phyloP scores from a whole-genome alignment of 345 rosid species.

The Lepidium sativum region DNA sequence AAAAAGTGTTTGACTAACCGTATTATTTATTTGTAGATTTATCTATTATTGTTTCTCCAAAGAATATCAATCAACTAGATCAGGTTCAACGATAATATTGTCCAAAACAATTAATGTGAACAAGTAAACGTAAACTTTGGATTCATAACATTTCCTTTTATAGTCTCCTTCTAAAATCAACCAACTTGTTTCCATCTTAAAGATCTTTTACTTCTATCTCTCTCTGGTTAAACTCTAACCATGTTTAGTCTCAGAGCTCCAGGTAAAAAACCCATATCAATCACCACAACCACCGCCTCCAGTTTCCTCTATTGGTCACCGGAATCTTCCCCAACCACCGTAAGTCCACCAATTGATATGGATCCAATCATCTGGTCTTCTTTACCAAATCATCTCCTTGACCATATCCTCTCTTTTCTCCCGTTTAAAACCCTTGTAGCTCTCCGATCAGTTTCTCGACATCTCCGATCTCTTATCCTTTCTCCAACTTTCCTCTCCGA shows the following conservation, averaged over 20 bases:
- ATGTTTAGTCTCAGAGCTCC: slow-evolving; percentile 18
- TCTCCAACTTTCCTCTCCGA: slow-evolving; percentile 19
- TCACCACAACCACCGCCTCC: slow-evolving; percentile 12
- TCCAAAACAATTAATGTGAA: background rate
- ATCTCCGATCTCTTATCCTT: slow-evolving; percentile 43
- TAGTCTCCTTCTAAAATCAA: background rate
- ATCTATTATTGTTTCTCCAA: too few relatives aligned
- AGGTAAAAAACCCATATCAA: slow-evolving; percentile 21
- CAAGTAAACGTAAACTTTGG: background rate
- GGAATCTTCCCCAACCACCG: slow-evolving; percentile 4
- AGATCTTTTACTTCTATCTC: background rate
- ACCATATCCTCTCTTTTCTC: slow-evolving; percentile 45
- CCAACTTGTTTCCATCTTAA: background rate
- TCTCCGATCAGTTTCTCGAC: slow-evolving; percentile 58
- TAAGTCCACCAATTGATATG: slow-evolving; percentile 32
- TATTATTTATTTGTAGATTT: too few relatives aligned
- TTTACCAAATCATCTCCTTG: slow-evolving; percentile 61
- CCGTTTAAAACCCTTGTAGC: slow-evolving; percentile 50
- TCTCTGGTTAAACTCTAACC: background rate
- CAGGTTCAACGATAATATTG: background rate
- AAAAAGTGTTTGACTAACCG: too few relatives aligned
- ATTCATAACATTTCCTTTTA: background rate
- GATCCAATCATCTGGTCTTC: slow-evolving; percentile 76
- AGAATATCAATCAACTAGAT: background rate
- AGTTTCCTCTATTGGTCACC: slow-evolving; percentile 28